Conservation (phyloP, 1,284 basidiomycete species). For the Albatrellus sp. region DNA sequence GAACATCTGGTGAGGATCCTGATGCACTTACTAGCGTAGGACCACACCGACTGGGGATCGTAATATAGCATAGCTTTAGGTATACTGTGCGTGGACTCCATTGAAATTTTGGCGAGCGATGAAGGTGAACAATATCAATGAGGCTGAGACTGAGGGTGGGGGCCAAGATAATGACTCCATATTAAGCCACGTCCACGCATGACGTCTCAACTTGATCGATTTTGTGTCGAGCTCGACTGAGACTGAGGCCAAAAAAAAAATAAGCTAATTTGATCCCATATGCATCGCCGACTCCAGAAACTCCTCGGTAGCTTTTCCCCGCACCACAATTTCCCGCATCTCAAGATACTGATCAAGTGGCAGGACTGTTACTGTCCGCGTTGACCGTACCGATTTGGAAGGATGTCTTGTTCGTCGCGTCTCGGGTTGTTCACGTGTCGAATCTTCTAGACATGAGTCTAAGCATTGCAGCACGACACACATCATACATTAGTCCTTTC, state of each 20-base stretch:
- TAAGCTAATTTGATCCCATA: not conserved
- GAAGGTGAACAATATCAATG: not conserved
- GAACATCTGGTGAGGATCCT: not conserved
- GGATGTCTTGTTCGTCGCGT: too few relatives aligned
- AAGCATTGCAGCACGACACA: too few relatives aligned
- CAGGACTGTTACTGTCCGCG: too few relatives aligned
- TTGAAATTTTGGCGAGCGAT: not conserved
- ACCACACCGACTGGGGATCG: slow-evolving; percentile 44
- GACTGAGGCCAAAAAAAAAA: too few relatives aligned
- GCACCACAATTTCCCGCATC: too few relatives aligned
- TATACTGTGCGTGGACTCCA: slow-evolving; percentile 12
- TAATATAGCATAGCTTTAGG: slow-evolving; percentile 30
- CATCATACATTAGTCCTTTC: too few relatives aligned
- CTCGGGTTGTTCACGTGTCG: slow-evolving; percentile 5
- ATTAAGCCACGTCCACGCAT: not conserved
- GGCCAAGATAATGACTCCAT: not conserved
- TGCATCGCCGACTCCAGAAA: not conserved
- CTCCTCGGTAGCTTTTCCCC: too few relatives aligned
- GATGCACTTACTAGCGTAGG: slow-evolving; percentile 37
- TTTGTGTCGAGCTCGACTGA: too few relatives aligned
- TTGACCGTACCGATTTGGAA: not conserved
- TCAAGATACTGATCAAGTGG: too few relatives aligned
- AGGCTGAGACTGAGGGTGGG: not conserved
- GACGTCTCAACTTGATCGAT: too few relatives aligned
- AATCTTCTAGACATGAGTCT: slow-evolving; percentile 9